Evolutionary conservation across 2,329 filamentous ascomycete species (phyloP).

Genomic region (Cladosporium cucumerinum): DNA sequence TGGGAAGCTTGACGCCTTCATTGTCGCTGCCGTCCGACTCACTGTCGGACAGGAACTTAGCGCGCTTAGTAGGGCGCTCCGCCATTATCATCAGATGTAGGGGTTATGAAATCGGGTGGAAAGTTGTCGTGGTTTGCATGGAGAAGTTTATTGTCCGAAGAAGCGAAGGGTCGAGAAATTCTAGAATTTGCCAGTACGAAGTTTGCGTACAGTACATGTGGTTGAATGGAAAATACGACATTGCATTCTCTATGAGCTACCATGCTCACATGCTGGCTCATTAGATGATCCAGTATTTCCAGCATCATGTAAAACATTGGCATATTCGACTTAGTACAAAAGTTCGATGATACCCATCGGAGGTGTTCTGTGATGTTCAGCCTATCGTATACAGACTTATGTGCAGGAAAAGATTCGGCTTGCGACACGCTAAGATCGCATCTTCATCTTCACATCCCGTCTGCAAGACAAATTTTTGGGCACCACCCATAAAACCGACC

Average conservation of each 20-base stretch:
- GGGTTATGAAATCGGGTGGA: neutral
- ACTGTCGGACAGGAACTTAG: constrained; percentile 32
- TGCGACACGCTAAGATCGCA: constrained; percentile 7
- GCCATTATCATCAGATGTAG: neutral
- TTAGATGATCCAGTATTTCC: too few relatives aligned
- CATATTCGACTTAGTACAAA: too few relatives aligned
- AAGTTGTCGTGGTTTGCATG: neutral
- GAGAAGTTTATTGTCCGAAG: neutral
- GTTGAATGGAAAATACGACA: too few relatives aligned
- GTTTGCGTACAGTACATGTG: neutral
- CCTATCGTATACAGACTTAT: neutral
- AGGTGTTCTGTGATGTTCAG: too few relatives aligned
- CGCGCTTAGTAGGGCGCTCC: constrained; percentile 29
- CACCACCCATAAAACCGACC: neutral
- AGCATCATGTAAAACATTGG: too few relatives aligned
- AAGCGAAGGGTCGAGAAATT: neutral
- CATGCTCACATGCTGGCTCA: too few relatives aligned
- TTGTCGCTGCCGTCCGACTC: constrained; percentile 23
- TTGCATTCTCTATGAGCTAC: too few relatives aligned
- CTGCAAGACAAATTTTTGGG: neutral
- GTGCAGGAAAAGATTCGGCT: neutral
- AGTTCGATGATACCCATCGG: too few relatives aligned
- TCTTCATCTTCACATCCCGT: neutral
- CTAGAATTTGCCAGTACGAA: constrained; percentile 8
- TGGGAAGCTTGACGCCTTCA: constrained; percentile 24